These are phyloP conservation scores for Postia placenta DNA, from an alignment of 768 basidiomycete genomes.

Conservation along the genomic window DNA sequence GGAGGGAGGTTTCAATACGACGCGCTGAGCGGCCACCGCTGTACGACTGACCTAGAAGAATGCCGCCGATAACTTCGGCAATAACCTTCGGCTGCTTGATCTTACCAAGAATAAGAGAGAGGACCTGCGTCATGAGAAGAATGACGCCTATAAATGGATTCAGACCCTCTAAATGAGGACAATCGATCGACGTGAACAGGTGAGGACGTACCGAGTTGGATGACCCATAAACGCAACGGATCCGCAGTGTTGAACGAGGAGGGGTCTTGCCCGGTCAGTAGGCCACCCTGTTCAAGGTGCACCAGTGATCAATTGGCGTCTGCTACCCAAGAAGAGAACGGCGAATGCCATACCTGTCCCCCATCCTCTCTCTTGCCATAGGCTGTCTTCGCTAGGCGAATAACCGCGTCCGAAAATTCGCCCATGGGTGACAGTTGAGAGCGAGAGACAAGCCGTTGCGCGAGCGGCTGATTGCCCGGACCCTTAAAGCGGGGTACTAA, in stretches of 20 bases:
- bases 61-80: conserved; percentile 82
- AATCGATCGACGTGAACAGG: too few species aligned
- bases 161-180: not conserved
- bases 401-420: conserved; percentile 11
- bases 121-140: conserved; percentile 68
- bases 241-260: conserved; percentile 55
- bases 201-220: conserved; percentile 60
- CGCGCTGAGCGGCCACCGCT: not conserved
- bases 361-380: conserved; percentile 10
- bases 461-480: not conserved
- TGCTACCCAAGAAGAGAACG: not conserved
- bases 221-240: conserved; percentile 72
- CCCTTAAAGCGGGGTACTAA: not conserved
- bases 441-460: not conserved
- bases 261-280: conserved; percentile 73
- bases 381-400: conserved; percentile 6
- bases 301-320: not conserved
- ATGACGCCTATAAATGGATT: conserved; percentile 58
- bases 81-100: conserved; percentile 84
- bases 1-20: not conserved
- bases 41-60: conserved; percentile 59
- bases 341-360: conserved; percentile 28
- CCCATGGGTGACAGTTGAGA: conserved; percentile 11
- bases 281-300: conserved; percentile 48
- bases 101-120: conserved; percentile 66